A percentile compares a stretch with the other conserved stretches of the same genome.
Evolutionary conservation across 148 eudicot species (phyloP).

Genomic region (Nyssa sinensis): DNA sequence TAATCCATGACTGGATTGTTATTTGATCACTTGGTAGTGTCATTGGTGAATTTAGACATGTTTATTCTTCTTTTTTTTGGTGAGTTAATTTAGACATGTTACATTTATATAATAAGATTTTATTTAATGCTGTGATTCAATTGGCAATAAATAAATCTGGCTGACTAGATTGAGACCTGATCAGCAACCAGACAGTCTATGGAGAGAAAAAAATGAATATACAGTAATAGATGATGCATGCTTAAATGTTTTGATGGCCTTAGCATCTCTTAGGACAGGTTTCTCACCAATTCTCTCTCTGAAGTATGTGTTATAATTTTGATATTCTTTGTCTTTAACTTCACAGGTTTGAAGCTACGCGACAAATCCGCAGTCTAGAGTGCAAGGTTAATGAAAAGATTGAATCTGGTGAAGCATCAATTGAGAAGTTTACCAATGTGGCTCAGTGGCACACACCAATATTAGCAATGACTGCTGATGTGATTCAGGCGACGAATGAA

Average conservation of each 20-base stretch:
- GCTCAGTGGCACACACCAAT: conserved; percentile 77
- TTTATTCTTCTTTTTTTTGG: no score
- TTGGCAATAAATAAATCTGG: background rate
- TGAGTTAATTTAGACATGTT: background rate
- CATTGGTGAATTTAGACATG: no score
- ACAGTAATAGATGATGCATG: background rate
- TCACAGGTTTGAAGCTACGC: conserved; percentile 78
- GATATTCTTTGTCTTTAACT: background rate
- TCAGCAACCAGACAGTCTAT: background rate
- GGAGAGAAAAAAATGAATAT: background rate
- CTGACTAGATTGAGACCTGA: background rate
- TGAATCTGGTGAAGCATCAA: conserved; percentile 40
- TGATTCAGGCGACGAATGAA: conserved; percentile 77
- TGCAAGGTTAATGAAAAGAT: conserved; percentile 39
- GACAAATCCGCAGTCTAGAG: conserved; percentile 54
- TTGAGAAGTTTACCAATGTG: conserved; percentile 22
- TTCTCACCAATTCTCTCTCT: background rate
- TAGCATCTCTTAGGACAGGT: background rate
- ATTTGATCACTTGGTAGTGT: no score
- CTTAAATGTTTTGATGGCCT: background rate
- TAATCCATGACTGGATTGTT: no score
- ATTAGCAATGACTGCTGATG: conserved; percentile 95
- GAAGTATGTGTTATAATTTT: conserved; percentile 1
- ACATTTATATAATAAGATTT: background rate
- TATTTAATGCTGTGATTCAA: background rate